Evolutionary conservation across 352 stramenopile genomes (phyloP).

Genomic region (Phytophthora syringae): DNA sequence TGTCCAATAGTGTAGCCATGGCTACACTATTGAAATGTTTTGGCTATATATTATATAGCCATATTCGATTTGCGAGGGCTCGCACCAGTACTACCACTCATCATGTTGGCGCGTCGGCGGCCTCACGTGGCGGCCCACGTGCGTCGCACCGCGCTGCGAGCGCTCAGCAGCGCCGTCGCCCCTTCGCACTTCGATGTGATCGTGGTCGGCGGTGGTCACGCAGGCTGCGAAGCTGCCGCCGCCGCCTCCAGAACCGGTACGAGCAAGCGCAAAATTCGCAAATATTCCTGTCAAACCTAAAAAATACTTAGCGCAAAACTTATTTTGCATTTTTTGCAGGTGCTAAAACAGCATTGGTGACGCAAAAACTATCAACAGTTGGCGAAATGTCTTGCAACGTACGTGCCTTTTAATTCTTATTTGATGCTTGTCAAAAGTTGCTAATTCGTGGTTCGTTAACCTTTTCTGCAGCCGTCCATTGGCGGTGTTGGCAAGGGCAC

Average conservation of each 20-base stretch:
- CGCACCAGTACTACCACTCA: too few relatives aligned
- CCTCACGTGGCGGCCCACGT: constrained; percentile 6
- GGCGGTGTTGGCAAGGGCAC: constrained; percentile 99
- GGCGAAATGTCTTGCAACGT: constrained; percentile 99
- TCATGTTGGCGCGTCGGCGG: constrained; percentile 32
- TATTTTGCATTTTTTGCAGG: constrained; percentile 51
- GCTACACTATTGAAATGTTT: too few relatives aligned
- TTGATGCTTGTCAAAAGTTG: not conserved
- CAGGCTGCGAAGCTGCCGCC: constrained; percentile 64
- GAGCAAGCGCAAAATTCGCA: too few relatives aligned
- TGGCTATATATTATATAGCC: too few relatives aligned
- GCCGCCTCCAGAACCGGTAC: constrained; percentile 58
- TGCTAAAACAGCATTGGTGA: constrained; percentile 95
- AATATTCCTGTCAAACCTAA: too few relatives aligned
- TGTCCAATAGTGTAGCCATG: too few relatives aligned
- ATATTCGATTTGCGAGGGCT: too few relatives aligned
- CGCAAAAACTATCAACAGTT: constrained; percentile 94
- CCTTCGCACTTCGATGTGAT: constrained; percentile 55
- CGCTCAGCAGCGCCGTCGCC: constrained; percentile 11
- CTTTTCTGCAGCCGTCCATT: constrained; percentile 89
- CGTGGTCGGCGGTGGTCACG: constrained; percentile 67
- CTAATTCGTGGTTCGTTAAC: not conserved
- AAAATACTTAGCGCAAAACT: not conserved
- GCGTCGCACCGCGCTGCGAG: constrained; percentile 22
- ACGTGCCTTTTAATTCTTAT: constrained; percentile 20